Base-by-base conservation (phyloP, 2,329 filamentous ascomycete species). In the Colletotrichum phormii region DNA sequence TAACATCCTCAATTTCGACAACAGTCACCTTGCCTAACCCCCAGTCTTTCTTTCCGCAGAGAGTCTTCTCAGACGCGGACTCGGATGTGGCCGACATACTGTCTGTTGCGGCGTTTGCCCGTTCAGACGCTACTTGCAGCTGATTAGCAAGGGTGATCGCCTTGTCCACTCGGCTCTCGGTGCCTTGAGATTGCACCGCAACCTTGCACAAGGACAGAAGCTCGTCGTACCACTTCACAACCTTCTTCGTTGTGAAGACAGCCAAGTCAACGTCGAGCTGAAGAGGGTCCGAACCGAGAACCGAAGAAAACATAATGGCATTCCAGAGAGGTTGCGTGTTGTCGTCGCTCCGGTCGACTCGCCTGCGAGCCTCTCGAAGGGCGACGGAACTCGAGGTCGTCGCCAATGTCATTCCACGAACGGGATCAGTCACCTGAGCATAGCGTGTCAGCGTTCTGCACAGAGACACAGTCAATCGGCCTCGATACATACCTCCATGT, bases 211-310 rank as follows among this genome's bases (percentile, higher is more conserved):
- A 37, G 1, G 15, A 5, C 22, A 29, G 24, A 12, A 55, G 46
- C 31, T 64, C 49, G 8, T n/a, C 49, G 18, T 55, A 55, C 31
- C 62, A 64, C 15, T 31, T 22, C 9, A 37, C 49, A 26, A 55
- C 12, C 12, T 42, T 26, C 15, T 42, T 55, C 5, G 35, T 64
- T n/a, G 51, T 37, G 62, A 42, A 55, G 33, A 55, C 31, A 4
- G 22, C 33, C 62, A 64, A 42, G 33, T 64, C 49, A n/a, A 64
- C n/a, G 13, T 64, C 62, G 22, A 64, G 31, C 15, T 55, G 62
- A 29, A 55, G 49, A 12, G 62, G 49, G 11, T 29, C 24, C 33
- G n/a, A 9, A 8, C 31, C 24, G 35, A 64, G 49, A 4, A 55
- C 49, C 22, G 62, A 64, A 22, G 62, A 53, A 49, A 8, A 37